Evolutionary conservation across 371 early-diverging fungal genomes (phyloP), one percentile per base, ranked within the genome.

Genomic region (Rhizopus stolonifer): DNA sequence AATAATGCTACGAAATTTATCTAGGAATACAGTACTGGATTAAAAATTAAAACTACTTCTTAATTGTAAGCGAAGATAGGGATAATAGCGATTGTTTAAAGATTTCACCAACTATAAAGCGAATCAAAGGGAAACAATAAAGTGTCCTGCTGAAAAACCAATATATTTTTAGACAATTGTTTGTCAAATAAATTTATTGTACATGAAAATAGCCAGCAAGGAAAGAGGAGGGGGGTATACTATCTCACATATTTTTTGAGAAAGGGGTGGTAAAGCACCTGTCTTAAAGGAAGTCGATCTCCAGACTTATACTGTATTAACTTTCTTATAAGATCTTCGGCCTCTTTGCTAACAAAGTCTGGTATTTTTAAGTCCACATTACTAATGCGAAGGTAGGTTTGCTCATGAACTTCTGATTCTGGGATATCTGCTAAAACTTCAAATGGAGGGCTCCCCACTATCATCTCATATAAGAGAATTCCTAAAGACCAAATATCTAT

Each of bases 391-490:
- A 74, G 70, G 60, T 94, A 95, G 0, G 94, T 97, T 34, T 81
- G 75, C 24, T 79, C 75, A 32, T 26, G 22, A 33, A 48, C 80
- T 36, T 38, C 65, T 15, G 34, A 23, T 45, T 23, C 33, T 14
- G 32, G 51, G 14, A 54, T 46, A 5, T 60, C 43, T 7, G 42
- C 5, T 8, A 6, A 18, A n/a, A 87, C 91, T 67, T 97, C 97
- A 77, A 99, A 99, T 0, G 99, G 99, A 1, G 99, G 95, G 0
- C 80, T 78, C 1, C 99, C 99, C 10, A 90, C 90, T 7, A 99
- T 65, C 62, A 99, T 92, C 73, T 99, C 99, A 72, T 93, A 99
- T 51, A 87, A 78, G 9, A 99, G 68, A 14, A 93, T 77, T 15
- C 94, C 95, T 2, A 91, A 64, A 17, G 89, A 88, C 95, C 95